phyloP scores from a whole-genome alignment of 1,284 basidiomycete genomes.

The Exsudoporus floridanus region DNA sequence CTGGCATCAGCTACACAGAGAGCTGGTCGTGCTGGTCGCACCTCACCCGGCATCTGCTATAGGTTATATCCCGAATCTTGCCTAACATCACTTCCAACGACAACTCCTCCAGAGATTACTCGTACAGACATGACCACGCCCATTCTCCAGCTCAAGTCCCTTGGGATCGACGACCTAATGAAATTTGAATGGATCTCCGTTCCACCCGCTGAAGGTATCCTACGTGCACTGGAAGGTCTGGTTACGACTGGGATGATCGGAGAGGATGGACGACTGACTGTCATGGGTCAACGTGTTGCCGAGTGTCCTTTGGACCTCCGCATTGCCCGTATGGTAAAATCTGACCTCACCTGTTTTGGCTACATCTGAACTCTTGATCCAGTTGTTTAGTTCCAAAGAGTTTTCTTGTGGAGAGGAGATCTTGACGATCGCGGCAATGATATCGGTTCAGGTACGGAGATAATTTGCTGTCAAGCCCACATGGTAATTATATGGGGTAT shows the following conservation, averaged over 20 bases:
- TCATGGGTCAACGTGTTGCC: slow-evolving; percentile 67
- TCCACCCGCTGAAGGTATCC: slow-evolving; percentile 84
- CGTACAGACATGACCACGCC: slow-evolving; percentile 86
- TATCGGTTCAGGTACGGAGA: slow-evolving; percentile 70
- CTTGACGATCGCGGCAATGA: slow-evolving; percentile 94
- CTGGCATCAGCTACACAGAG: slow-evolving; percentile 85
- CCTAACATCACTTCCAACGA: slow-evolving; percentile 58
- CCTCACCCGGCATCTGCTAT: slow-evolving; percentile 88
- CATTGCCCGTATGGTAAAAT: slow-evolving; percentile 69
- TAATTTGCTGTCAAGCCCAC: neutral
- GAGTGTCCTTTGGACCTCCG: slow-evolving; percentile 78
- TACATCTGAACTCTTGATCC: slow-evolving; percentile 21
- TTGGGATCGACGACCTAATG: slow-evolving; percentile 95
- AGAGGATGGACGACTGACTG: slow-evolving; percentile 64
- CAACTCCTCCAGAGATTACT: slow-evolving; percentile 86
- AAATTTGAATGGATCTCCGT: slow-evolving; percentile 92
- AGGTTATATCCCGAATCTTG: slow-evolving; percentile 80
- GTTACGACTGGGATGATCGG: slow-evolving; percentile 71
- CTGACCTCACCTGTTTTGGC: neutral
- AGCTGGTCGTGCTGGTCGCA: slow-evolving; percentile 88
- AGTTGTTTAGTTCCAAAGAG: slow-evolving; percentile 85
- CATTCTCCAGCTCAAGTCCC: slow-evolving; percentile 88
- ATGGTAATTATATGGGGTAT: neutral
- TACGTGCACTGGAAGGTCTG: slow-evolving; percentile 79
- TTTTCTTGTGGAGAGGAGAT: slow-evolving; percentile 91